These are phyloP conservation scores for Mycena sp. DNA, from an alignment of 1,284 basidiomycete species.

Conservation along the genomic window DNA sequence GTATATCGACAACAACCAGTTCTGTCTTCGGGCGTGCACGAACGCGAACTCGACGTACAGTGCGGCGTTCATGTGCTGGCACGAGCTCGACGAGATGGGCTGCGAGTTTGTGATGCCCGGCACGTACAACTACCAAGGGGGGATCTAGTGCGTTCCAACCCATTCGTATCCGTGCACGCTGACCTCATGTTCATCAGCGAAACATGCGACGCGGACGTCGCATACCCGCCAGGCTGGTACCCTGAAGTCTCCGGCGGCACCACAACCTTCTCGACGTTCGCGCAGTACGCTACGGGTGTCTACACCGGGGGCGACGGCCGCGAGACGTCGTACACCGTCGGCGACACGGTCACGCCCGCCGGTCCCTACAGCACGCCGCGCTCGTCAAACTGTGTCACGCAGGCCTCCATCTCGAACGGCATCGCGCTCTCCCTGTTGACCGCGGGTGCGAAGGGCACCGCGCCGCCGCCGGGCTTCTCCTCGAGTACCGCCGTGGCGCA, in stretches of 20 bases:
- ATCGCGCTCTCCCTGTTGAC: conserved; percentile 44
- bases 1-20: conserved; percentile 30
- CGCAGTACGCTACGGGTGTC: conserved; percentile 49
- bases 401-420: conserved; percentile 47
- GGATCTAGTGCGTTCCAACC: conserved; percentile 38
- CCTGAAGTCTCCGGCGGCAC: conserved; percentile 46
- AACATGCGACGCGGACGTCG: conserved; percentile 52
- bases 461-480: no score
- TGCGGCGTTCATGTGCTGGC: conserved; percentile 54
- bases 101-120: conserved; percentile 53
- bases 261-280: conserved; percentile 50
- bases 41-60: conserved; percentile 59
- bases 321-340: conserved; percentile 48
- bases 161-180: no score
- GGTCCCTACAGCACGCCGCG: conserved; percentile 45
- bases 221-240: conserved; percentile 54
- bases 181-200: conserved; percentile 31
- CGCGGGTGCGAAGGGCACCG: no score
- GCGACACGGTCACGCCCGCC: conserved; percentile 47
- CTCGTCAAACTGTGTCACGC: conserved; percentile 51
- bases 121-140: conserved; percentile 50
- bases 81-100: conserved; percentile 53
- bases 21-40: conserved; percentile 66
- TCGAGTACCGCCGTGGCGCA: no score
- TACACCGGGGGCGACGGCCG: conserved; percentile 32